A percentile compares a stretch with the other conserved stretches of the same genome.
phyloP scores from a whole-genome alignment of 2,329 filamentous ascomycete genomes.

The Colletotrichum sp. region DNA sequence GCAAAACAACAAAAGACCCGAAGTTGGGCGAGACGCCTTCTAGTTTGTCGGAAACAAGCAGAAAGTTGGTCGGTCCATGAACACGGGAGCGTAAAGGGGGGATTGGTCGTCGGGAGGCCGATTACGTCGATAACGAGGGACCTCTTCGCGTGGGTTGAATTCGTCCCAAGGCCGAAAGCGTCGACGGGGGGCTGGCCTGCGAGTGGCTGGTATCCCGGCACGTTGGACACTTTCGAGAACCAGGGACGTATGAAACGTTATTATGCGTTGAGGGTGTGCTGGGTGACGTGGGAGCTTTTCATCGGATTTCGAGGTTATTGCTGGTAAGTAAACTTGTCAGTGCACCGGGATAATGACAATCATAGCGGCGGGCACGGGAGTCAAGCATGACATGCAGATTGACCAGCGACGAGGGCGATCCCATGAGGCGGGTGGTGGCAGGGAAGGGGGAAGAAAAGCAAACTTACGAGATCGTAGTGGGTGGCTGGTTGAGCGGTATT shows the following conservation, averaged over 20 bases:
- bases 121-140: constrained; percentile 10
- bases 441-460: not conserved
- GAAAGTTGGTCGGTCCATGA: constrained; percentile 32
- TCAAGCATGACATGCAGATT: constrained; percentile 16
- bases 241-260: constrained; percentile 28
- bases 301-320: constrained; percentile 13
- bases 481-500: not conserved
- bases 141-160: not conserved
- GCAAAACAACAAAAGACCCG: not conserved
- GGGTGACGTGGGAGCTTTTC: constrained; percentile 14
- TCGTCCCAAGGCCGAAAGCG: constrained; percentile 16
- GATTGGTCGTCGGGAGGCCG: constrained; percentile 1
- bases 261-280: constrained; percentile 26
- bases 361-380: constrained; percentile 1
- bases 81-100: constrained; percentile 18
- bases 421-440: not conserved
- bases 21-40: constrained; percentile 5
- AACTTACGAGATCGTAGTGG: constrained; percentile 1
- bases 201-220: constrained; percentile 2
- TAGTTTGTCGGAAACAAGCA: constrained; percentile 13
- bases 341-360: constrained; percentile 13
- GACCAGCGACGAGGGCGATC: not conserved
- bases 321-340: constrained; percentile 15
- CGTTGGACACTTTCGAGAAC: constrained; percentile 10
- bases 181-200: not conserved